Conservation (phyloP, 2,329 filamentous ascomycete species). For the Trematosphaeria pertusa region DNA sequence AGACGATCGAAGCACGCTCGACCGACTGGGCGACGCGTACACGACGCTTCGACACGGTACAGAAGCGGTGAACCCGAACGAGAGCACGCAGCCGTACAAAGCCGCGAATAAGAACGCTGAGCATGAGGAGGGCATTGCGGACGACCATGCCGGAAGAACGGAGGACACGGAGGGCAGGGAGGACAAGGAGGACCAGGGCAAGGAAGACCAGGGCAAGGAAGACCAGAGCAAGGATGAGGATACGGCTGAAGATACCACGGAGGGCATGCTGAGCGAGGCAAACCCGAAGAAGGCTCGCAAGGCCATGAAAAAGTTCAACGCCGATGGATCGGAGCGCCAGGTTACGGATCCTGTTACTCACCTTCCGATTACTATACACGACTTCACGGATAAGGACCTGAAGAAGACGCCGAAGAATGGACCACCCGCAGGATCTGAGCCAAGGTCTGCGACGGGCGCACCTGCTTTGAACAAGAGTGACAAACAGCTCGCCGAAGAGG, state of each 20-base stretch:
- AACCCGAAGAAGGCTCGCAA: constrained; percentile 58
- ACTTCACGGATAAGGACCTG: constrained; percentile 70
- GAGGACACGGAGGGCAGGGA: constrained; percentile 20
- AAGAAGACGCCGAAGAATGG: constrained; percentile 56
- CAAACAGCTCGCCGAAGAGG: constrained; percentile 53
- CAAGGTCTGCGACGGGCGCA: constrained; percentile 54
- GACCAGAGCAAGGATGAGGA: constrained; percentile 30
- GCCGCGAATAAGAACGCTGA: constrained; percentile 46
- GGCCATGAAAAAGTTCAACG: constrained; percentile 56
- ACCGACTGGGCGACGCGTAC: constrained; percentile 47
- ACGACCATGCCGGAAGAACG: constrained; percentile 40
- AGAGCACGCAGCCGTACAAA: constrained; percentile 40
- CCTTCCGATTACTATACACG: constrained; percentile 71
- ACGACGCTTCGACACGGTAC: constrained; percentile 41
- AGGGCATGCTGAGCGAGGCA: constrained; percentile 43
- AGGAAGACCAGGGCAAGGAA: constrained; percentile 30
- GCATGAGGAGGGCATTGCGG: constrained; percentile 34
- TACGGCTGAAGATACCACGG: constrained; percentile 53
- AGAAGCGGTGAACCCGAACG: constrained; percentile 29
- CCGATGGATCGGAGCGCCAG: constrained; percentile 60
- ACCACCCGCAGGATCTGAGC: constrained; percentile 48
- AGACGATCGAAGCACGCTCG: constrained; percentile 40
- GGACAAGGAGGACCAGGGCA: constrained; percentile 28
- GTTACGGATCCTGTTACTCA: constrained; percentile 78
- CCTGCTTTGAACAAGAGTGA: constrained; percentile 54